phyloP scores from a whole-genome alignment of 345 rosid species.

The Limnanthes douglasii region DNA sequence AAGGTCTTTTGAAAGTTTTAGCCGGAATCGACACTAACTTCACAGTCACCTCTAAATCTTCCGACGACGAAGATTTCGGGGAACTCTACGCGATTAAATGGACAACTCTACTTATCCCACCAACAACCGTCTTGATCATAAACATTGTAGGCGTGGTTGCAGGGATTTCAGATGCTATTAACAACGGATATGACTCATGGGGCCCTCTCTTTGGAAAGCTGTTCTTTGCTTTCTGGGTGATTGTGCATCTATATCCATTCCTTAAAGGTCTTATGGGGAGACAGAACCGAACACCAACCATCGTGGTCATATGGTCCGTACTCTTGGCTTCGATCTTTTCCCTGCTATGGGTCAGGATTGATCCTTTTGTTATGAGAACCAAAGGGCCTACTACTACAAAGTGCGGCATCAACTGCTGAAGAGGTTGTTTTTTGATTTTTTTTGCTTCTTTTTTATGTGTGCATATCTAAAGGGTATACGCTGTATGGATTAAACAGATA shows the following conservation, averaged over 20 bases:
- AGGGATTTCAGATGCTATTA: constrained; percentile 84
- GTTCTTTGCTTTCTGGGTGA: constrained; percentile 92
- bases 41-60: constrained; percentile 86
- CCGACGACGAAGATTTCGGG: constrained; percentile 81
- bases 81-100: constrained; percentile 86
- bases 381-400: constrained; percentile 75
- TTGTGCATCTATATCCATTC: constrained; percentile 94
- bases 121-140: constrained; percentile 84
- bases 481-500: too few species aligned
- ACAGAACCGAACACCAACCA: constrained; percentile 93
- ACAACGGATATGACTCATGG: constrained; percentile 87
- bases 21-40: constrained; percentile 93
- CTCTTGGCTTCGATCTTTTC: constrained; percentile 93
- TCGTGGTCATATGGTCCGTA: constrained; percentile 92
- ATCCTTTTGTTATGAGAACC: constrained; percentile 84
- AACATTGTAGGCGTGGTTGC: constrained; percentile 94
- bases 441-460: too few species aligned
- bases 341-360: constrained; percentile 87
- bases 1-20: constrained; percentile 72
- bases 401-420: constrained; percentile 88
- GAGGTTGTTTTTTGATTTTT: background rate
- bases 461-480: too few species aligned
- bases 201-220: constrained; percentile 94
- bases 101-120: constrained; percentile 88
- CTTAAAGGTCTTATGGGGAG: constrained; percentile 95